Percentiles rank a stretch among this genome's conserved stretches.
Conservation (phyloP, 2,329 filamentous ascomycete genomes). For the Aphanoascus verrucosus region DNA sequence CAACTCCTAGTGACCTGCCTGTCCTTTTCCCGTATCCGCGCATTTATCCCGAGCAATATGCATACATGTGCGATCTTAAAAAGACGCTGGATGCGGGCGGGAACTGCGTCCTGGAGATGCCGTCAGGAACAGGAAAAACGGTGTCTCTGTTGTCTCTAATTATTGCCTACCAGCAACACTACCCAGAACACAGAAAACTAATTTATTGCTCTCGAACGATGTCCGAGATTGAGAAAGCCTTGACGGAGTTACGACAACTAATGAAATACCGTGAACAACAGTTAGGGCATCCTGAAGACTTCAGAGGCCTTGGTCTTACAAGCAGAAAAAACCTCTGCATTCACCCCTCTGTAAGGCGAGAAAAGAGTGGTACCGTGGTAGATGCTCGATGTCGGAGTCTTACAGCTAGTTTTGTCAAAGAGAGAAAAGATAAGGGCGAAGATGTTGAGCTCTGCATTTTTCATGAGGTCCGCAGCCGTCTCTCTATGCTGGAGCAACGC, state of each 20-base stretch:
- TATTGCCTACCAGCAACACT: conserved; percentile 89
- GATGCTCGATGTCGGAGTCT: conserved; percentile 93
- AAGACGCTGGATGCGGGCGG: conserved; percentile 84
- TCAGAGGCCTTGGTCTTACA: conserved; percentile 80
- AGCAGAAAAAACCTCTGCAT: conserved; percentile 96
- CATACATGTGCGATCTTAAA: conserved; percentile 77
- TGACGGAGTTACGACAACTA: conserved; percentile 78
- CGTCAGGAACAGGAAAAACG: conserved; percentile 95
- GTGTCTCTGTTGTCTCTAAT: conserved; percentile 91
- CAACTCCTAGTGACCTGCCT: conserved; percentile 48
- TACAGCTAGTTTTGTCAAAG: conserved; percentile 92
- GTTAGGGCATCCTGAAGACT: conserved; percentile 85
- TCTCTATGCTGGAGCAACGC: conserved; percentile 14
- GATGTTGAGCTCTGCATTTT: conserved; percentile 91
- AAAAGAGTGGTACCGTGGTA: conserved; percentile 89
- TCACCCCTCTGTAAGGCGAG: conserved; percentile 87
- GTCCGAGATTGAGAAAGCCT: conserved; percentile 97
- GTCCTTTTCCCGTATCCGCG: conserved; percentile 65
- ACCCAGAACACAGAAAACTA: conserved; percentile 85
- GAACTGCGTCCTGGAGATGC: conserved; percentile 97
- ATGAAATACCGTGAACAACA: conserved; percentile 92
- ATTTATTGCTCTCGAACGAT: conserved; percentile 99
- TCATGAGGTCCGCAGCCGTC: conserved; percentile 57
- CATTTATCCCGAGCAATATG: conserved; percentile 65
- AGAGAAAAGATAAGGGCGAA: conserved; percentile 92